Evolutionary conservation across 345 rosid species (phyloP).

Genomic region (Aquilaria yunnanensis): DNA sequence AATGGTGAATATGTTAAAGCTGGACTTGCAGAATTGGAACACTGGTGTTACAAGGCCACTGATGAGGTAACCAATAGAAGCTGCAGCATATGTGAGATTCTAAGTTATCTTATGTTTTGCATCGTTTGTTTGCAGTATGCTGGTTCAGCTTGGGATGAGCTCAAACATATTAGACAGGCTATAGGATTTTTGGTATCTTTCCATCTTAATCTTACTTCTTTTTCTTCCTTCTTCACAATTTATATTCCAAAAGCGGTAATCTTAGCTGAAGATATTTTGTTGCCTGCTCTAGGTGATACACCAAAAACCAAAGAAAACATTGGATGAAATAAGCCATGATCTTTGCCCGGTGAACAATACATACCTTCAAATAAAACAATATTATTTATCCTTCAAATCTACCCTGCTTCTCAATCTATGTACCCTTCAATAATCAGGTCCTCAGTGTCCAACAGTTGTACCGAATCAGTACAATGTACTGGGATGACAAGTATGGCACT

Average conservation of each 20-base stretch:
- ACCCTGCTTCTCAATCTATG: neutral
- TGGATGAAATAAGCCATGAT: conserved; percentile 89
- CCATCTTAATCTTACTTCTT: neutral
- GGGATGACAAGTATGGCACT: conserved; percentile 97
- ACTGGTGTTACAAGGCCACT: conserved; percentile 92
- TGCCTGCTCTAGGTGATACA: conserved; percentile 67
- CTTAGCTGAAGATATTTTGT: neutral
- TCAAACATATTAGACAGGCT: conserved; percentile 92
- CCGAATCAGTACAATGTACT: conserved; percentile 88
- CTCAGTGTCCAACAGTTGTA: conserved; percentile 87
- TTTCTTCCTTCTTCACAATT: neutral
- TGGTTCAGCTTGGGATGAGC: conserved; percentile 93
- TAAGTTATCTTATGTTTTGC: too few species aligned
- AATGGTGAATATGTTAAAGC: conserved; percentile 94
- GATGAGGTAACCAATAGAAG: conserved; percentile 56
- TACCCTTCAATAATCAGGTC: conserved; percentile 36
- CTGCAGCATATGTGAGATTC: neutral
- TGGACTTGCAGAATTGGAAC: conserved; percentile 89
- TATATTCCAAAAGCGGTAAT: neutral
- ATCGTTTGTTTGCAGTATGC: conserved; percentile 52
- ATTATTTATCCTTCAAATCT: neutral
- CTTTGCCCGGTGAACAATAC: conserved; percentile 72
- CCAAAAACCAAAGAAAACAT: conserved; percentile 85
- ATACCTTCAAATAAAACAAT: neutral
- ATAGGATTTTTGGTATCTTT: conserved; percentile 78